Percentiles rank a stretch among this genome's conserved stretches.
Conservation (phyloP, 768 basidiomycete genomes). For the Melanogaster broomeanus region DNA sequence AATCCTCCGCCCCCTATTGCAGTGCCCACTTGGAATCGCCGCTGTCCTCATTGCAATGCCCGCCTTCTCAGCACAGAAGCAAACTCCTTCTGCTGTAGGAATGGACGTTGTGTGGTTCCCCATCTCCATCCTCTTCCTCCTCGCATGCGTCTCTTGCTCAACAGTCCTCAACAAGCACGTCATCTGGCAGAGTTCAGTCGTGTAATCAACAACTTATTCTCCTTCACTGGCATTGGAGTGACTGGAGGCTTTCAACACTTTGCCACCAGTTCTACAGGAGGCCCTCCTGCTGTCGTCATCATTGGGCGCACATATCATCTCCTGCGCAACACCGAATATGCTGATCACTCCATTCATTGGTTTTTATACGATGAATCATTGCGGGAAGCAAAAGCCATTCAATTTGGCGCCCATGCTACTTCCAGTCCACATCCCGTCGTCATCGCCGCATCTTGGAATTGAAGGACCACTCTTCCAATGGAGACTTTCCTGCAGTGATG, state of each 20-base stretch:
- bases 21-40: too few relatives aligned
- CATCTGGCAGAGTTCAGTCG: too few relatives aligned
- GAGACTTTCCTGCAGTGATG: background rate
- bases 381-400: background rate
- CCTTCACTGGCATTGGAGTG: background rate
- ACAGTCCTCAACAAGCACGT: too few relatives aligned
- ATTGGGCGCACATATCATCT: background rate
- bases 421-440: background rate
- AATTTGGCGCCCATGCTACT: background rate
- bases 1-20: too few relatives aligned
- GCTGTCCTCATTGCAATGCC: too few relatives aligned
- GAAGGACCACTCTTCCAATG: background rate
- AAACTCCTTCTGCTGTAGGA: too few relatives aligned
- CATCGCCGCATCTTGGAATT: background rate
- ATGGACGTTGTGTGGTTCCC: too few relatives aligned
- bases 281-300: background rate
- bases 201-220: background rate
- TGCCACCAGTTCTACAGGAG: background rate
- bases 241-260: background rate
- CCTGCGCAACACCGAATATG: background rate
- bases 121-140: too few relatives aligned
- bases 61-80: too few relatives aligned
- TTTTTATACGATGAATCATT: background rate
- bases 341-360: background rate
- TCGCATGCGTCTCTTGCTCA: too few relatives aligned